Evolutionary conservation across 495 filamentous ascomycete species (phyloP).

Genomic region (Aspergillus egyptiacus): DNA sequence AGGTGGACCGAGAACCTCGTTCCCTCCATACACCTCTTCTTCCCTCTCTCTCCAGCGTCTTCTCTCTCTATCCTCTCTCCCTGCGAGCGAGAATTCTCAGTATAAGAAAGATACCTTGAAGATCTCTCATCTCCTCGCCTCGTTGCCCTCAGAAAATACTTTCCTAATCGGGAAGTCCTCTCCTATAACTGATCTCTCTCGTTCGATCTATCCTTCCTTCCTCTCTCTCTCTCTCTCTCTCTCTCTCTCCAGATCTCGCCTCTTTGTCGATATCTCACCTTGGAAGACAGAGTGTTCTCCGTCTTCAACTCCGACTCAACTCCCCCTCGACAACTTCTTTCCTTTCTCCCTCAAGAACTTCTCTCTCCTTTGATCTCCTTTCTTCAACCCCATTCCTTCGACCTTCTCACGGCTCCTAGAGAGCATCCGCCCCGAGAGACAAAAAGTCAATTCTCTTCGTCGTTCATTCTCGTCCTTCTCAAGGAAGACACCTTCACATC

Average conservation of each 20-base stretch:
- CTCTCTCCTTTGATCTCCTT: background rate
- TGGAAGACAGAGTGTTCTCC: too few species aligned
- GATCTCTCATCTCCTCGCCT: constrained; percentile 5
- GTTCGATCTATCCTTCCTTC: constrained; percentile 4
- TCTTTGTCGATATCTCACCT: too few species aligned
- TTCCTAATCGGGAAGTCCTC: background rate
- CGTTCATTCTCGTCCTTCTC: background rate
- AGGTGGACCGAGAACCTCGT: too few species aligned
- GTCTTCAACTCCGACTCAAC: too few species aligned
- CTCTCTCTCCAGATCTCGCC: background rate
- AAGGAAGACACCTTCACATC: background rate
- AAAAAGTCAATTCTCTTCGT: background rate
- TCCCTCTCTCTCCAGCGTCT: too few species aligned
- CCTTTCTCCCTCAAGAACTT: background rate
- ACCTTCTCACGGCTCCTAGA: background rate
- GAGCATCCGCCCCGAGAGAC: too few species aligned
- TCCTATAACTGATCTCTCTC: background rate
- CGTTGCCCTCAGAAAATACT: constrained; percentile 2
- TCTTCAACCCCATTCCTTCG: background rate
- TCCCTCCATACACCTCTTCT: too few species aligned
- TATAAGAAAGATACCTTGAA: too few species aligned
- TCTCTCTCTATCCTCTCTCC: too few species aligned
- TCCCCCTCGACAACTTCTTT: too few species aligned
- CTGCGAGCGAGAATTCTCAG: too few species aligned
- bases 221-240: constrained; percentile 6